Evolutionary conservation across 2,329 filamentous ascomycete genomes (phyloP), one percentile per base, ranked within the genome.

Genomic region (Cercospora sp.): DNA sequence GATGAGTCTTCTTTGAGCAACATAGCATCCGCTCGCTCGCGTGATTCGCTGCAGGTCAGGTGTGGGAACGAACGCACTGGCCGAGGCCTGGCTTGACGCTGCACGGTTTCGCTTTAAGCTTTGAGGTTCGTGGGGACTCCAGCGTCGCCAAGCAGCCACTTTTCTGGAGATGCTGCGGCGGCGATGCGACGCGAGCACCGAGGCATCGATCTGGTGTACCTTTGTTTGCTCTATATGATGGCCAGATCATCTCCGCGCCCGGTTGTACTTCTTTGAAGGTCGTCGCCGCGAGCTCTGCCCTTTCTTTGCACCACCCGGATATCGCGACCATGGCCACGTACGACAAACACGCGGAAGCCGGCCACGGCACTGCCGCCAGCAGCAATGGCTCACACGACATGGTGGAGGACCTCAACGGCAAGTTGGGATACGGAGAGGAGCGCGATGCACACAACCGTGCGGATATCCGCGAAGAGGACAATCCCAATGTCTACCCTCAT

Each of bases 401-500:
- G 58, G 55, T 68, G 5, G 63, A 68, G 36, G 51, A 65, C 23
- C 28, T 59, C 28, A 58, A 59, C 26, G 10, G 18, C 20, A 59
- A 68, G 33, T 33, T 63, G 16, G 69, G 70, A 8, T 70, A 72
- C 55, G 69, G 67, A 12, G 53, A 67, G 30, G 69, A 70, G 60
- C 69, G 65, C 9, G 42, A 61, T 39, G n/a, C 6, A 3, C 23
- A 53, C 12, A 63, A 58, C 28, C 57, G 53, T n/a, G 33, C 30
- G 4, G 64, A 67, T 30, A 55, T 70, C 20, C 48, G 67, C n/a
- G 70, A 70, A 13, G 65, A 64, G 36, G 55, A 70, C 45, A 68
- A 71, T 23, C 68, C 68, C 2, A 71, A 71, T 45, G 62, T 71
- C 18, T 67, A 70, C 42, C 70, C 69, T 31, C 60, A 70, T 33